Conservation (phyloP, 768 basidiomycete genomes). For the Chalciporus pseudorubinellus region DNA sequence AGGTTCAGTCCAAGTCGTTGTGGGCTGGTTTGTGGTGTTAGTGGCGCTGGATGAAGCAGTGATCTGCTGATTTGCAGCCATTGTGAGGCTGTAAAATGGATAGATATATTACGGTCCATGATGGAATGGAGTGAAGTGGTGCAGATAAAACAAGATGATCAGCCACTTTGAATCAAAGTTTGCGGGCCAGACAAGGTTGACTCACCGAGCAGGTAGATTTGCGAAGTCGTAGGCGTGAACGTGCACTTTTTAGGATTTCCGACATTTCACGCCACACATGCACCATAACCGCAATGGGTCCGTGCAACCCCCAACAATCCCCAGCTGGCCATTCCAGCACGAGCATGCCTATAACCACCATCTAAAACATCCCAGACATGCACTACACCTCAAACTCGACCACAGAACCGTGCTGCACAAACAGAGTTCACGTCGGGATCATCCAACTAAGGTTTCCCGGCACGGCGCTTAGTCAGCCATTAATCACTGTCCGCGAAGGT, state of each 20-base stretch:
- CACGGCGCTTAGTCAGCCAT: slow-evolving; percentile 27
- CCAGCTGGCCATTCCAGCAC: neutral
- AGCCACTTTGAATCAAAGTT: slow-evolving; percentile 45
- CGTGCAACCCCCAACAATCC: slow-evolving; percentile 15
- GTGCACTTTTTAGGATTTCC: slow-evolving; percentile 33
- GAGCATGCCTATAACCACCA: neutral
- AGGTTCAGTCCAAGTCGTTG: slow-evolving; percentile 74
- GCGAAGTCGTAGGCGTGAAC: slow-evolving; percentile 53
- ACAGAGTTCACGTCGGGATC: slow-evolving; percentile 8
- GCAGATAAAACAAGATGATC: slow-evolving; percentile 32
- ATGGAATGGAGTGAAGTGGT: slow-evolving; percentile 24
- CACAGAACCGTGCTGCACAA: neutral
- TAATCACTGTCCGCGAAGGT: slow-evolving; percentile 30
- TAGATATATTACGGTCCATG: slow-evolving; percentile 12
- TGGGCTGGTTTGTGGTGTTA: slow-evolving; percentile 31
- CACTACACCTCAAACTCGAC: neutral
- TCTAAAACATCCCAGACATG: too few relatives aligned
- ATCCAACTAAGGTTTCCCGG: slow-evolving; percentile 25
- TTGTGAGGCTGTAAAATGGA: slow-evolving; percentile 20
- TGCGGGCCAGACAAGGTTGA: slow-evolving; percentile 57
- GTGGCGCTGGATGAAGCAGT: slow-evolving; percentile 24
- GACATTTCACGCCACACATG: slow-evolving; percentile 33
- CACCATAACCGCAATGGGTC: slow-evolving; percentile 30
- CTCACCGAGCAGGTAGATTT: slow-evolving; percentile 65
- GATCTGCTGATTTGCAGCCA: slow-evolving; percentile 33